Evolutionary conservation across 129 eudicot species (phyloP).

Genomic region (Arctium lappa): DNA sequence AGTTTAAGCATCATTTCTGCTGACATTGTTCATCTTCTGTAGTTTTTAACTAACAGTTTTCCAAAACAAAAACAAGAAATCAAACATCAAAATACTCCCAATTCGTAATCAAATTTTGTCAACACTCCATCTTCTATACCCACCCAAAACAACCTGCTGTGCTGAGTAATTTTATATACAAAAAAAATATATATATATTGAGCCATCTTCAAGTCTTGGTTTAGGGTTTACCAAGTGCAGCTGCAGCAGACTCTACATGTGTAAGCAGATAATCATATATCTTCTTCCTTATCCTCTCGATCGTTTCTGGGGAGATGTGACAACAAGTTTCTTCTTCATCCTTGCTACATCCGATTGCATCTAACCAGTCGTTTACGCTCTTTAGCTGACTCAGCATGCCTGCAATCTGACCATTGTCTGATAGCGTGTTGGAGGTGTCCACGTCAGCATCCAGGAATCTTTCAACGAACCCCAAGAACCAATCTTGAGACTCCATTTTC

Average conservation of each 20-base stretch:
- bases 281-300: constrained; percentile 90
- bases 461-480: constrained; percentile 90
- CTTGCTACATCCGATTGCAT: constrained; percentile 49
- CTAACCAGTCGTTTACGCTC: constrained; percentile 95
- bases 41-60: constrained; percentile 11
- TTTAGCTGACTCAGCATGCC: constrained; percentile 93
- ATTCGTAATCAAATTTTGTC: constrained; percentile 26
- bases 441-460: constrained; percentile 87
- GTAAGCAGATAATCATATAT: constrained; percentile 93
- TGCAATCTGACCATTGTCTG: constrained; percentile 86
- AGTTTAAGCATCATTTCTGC: neutral
- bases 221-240: constrained; percentile 74
- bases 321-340: constrained; percentile 47
- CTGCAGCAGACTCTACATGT: constrained; percentile 93
- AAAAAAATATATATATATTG: neutral
- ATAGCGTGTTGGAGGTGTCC: constrained; percentile 51
- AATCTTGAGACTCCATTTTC: constrained; percentile 63
- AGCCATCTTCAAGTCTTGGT: constrained; percentile 41
- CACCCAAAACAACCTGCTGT: constrained; percentile 9
- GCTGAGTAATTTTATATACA: constrained; percentile 23
- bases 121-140: constrained; percentile 34
- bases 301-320: constrained; percentile 51
- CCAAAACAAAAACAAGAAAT: constrained; percentile 4
- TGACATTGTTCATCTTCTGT: constrained; percentile 6
- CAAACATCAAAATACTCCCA: constrained; percentile 16